A percentile compares a stretch with the other conserved stretches of the same genome.
phyloP scores from a whole-genome alignment of 116 monocot genomes.

The Posidonia oceanica region DNA sequence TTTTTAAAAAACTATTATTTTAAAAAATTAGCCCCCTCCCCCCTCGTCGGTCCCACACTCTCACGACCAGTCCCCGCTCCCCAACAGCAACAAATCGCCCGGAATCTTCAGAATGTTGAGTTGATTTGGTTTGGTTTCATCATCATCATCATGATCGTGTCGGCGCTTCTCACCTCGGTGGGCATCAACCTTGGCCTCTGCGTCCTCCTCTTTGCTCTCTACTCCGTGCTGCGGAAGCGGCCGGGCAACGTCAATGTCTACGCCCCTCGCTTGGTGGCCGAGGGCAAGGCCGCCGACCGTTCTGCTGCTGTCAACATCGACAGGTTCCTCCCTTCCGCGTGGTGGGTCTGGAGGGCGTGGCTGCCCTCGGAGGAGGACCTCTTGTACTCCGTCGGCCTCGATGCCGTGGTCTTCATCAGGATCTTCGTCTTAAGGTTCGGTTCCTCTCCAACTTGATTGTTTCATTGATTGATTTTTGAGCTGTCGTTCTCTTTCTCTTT shows the following conservation, averaged over 20 bases:
- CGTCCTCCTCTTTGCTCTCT: conserved; percentile 49
- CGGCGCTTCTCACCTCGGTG: conserved; percentile 81
- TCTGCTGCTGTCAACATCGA: conserved; percentile 26
- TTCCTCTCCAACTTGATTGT: too few species aligned
- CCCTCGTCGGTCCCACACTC: too few species aligned
- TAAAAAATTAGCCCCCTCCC: too few species aligned
- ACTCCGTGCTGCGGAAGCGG: conserved; percentile 71
- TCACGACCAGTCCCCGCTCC: too few species aligned
- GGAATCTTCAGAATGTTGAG: too few species aligned
- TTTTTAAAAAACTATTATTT: too few species aligned
- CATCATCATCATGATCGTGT: conserved; percentile 54
- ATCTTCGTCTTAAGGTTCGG: conserved; percentile 73
- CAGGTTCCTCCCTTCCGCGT: conserved; percentile 51
- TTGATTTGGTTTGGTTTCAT: too few species aligned
- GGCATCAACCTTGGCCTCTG: conserved; percentile 86
- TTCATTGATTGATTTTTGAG: neutral
- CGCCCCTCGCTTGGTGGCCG: conserved; percentile 55
- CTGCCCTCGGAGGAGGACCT: conserved; percentile 67
- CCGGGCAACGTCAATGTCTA: conserved; percentile 54
- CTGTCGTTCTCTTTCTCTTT: neutral
- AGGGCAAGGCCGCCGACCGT: conserved; percentile 15
- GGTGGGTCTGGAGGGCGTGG: conserved; percentile 66
- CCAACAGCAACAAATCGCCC: too few species aligned
- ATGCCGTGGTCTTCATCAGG: conserved; percentile 83
- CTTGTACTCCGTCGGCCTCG: conserved; percentile 54